Evolutionary conservation across 495 filamentous ascomycete species (phyloP), one percentile per base, ranked within the genome.

Genomic region (Pyrenopolyporus hunteri): DNA sequence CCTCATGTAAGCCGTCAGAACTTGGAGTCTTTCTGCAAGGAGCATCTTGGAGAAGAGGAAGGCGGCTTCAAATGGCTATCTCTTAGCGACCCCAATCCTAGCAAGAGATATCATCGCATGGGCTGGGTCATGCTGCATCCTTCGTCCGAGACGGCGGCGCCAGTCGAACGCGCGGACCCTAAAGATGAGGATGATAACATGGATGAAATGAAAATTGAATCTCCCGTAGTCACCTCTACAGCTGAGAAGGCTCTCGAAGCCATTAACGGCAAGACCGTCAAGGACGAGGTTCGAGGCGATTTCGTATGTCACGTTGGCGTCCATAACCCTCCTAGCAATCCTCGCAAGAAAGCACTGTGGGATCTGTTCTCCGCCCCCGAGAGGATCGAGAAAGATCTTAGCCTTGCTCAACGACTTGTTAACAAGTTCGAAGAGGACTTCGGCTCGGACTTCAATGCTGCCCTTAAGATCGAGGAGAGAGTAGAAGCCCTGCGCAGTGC

Each of bases 251-350:
- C 94, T 10, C 82, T 97, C 0, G 91, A 93, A 47, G 90, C 91
- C 13, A 87, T 98, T 67, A 97, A 98, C 62, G 92, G 93, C 53
- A 97, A 98, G 78, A 94, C 90, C 0, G 96, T 99, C 55, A 88
- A 96, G 67, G 94, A 97, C 64, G 87, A 94, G 51, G 84, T 87
- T 40, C 89, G 92, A 29, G 95, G 93, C 19, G 92, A 98, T 71
- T 99, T 99, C 72, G 90, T 91, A 17, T 96, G 93, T 70, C 95
- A 99, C 70, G 94, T 98, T 32, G 94, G 94, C 47, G 87, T 99
- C 26, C 94, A 99, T 74, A 89, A 90, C 39, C 93, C 94, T 6
- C 91, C 93, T 0, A 81, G 82, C 13, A 85, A 90, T 57, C 89
- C 91, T 1, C 84, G 93, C 58, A 98, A 97, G 82, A 99, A 99